Conservation (phyloP, 768 basidiomycete genomes). For the Panaeolus papilionaceus region DNA sequence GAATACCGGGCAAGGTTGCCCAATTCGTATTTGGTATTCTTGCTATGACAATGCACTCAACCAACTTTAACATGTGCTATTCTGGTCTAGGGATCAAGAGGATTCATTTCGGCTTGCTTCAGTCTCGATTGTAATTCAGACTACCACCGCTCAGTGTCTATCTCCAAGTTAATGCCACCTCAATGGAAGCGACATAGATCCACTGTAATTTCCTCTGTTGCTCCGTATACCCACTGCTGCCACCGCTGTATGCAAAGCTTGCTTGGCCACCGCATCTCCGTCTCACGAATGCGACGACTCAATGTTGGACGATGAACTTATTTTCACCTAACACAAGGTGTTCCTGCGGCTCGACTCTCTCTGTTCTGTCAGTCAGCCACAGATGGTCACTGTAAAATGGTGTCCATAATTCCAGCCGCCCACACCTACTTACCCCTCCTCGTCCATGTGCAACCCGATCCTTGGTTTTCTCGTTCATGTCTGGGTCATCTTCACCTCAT, state of each 20-base stretch:
- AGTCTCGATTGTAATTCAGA: not conserved
- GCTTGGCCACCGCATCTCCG: not conserved
- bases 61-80: not conserved
- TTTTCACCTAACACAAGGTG: no score
- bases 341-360: not conserved
- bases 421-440: not conserved
- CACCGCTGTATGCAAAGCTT: not conserved
- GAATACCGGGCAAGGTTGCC: not conserved
- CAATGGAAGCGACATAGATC: not conserved
- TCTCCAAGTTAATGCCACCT: not conserved
- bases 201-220: not conserved
- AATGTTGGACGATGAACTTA: no score
- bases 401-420: not conserved
- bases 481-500: constrained; percentile 6
- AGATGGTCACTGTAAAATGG: not conserved
- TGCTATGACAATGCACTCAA: not conserved
- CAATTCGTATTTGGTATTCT: constrained; percentile 8
- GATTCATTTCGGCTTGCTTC: not conserved
- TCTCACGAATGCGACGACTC: not conserved
- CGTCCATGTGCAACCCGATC: constrained; percentile 9
- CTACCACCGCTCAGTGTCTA: not conserved
- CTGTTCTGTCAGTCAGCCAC: not conserved
- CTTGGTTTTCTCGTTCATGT: constrained; percentile 8
- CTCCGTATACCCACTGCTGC: not conserved
- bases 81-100: not conserved